A percentile compares a stretch with the other conserved stretches of the same genome.
Conservation (phyloP, 257 asterid genomes). For the Craterostigma plantagineum region DNA sequence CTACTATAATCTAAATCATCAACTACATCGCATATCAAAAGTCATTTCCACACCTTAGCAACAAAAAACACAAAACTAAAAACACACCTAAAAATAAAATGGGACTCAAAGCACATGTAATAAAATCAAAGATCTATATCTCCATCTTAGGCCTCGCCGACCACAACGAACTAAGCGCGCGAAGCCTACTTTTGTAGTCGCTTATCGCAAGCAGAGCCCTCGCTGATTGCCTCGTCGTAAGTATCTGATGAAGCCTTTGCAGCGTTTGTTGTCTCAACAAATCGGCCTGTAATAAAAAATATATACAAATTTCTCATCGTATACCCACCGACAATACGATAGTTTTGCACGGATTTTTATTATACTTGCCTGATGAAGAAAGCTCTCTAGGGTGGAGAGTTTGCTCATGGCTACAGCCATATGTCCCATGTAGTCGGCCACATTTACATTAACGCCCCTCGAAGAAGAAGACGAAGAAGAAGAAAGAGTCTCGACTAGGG, state of each 20-base stretch:
- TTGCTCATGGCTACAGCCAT: constrained; percentile 36
- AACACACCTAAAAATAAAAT: no score
- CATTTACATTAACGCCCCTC: constrained; percentile 23
- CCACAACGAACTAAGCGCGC: constrained; percentile 74
- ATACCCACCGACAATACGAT: no score
- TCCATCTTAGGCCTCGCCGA: constrained; percentile 52
- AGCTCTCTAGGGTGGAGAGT: constrained; percentile 53
- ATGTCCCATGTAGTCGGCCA: constrained; percentile 70
- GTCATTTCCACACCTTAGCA: no score
- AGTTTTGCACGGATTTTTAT: no score
- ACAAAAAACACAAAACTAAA: no score
- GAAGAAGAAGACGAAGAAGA: no score
- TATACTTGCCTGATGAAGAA: constrained; percentile 46
- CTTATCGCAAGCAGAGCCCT: constrained; percentile 79
- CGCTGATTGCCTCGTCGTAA: constrained; percentile 88
- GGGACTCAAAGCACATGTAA: no score
- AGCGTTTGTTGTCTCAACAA: constrained; percentile 67
- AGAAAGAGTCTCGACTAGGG: constrained; percentile 67
- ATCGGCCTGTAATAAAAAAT: constrained; percentile 37
- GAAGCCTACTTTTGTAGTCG: constrained; percentile 70
- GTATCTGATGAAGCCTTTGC: constrained; percentile 69
- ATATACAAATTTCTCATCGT: no score
- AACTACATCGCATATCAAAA: no score
- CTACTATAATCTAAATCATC: no score
- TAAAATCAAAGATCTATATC: no score